These are phyloP conservation scores for Calcarisporium arbuscula DNA, from an alignment of 2,329 filamentous ascomycete genomes.

Conservation along the genomic window DNA sequence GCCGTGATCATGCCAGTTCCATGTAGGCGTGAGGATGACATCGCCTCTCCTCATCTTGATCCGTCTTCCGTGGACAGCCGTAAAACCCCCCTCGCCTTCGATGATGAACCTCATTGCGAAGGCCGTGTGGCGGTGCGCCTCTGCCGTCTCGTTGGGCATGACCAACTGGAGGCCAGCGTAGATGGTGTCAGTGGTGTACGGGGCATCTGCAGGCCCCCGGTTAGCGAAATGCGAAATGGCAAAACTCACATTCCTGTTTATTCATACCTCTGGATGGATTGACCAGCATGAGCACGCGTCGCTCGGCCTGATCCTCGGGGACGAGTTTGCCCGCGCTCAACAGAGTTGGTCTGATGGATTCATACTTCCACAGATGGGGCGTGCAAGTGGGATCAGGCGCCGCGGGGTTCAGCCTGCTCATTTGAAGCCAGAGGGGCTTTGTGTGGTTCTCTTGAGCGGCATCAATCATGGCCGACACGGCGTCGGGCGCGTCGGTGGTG, in stretches of 20 bases:
- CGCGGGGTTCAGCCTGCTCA: conserved; percentile 39
- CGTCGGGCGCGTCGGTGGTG: too few species aligned
- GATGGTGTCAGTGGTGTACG: conserved; percentile 51
- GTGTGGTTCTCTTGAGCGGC: conserved; percentile 1
- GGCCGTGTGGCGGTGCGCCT: conserved; percentile 49
- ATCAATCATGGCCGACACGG: not conserved
- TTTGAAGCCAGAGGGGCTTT: conserved; percentile 42
- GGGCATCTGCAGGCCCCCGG: conserved; percentile 40
- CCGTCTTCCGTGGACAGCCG: conserved; percentile 47
- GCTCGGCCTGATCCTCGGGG: conserved; percentile 33
- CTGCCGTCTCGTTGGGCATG: conserved; percentile 48
- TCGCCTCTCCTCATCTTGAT: conserved; percentile 47
- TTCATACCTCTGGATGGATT: conserved; percentile 41
- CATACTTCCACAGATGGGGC: conserved; percentile 33
- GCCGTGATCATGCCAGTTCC: conserved; percentile 56
- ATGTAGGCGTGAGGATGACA: conserved; percentile 50
- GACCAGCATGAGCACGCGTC: conserved; percentile 34
- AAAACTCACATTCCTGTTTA: too few species aligned
- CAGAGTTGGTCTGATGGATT: conserved; percentile 26
- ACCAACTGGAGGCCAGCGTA: conserved; percentile 52
- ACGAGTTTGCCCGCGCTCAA: conserved; percentile 27
- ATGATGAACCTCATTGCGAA: conserved; percentile 54
- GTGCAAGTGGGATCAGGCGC: conserved; percentile 35
- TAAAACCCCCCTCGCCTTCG: conserved; percentile 51
- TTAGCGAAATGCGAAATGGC: too few species aligned